These are phyloP conservation scores for Ulota crispa DNA, from an alignment of 225 moss, liverwort and hornwort genomes.

Conservation along the genomic window DNA sequence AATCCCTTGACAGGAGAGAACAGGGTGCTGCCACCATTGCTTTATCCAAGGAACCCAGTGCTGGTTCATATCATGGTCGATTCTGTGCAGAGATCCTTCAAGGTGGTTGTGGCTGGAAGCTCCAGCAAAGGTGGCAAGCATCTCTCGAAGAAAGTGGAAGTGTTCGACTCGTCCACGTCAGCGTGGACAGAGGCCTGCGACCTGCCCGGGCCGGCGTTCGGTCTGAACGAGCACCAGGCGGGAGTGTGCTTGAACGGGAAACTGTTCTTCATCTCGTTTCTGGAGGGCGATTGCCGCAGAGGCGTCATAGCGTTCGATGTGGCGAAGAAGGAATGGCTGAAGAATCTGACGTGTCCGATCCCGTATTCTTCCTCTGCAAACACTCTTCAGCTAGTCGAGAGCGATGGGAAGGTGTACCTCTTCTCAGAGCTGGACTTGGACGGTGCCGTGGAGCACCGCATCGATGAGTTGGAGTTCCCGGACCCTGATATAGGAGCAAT, in stretches of 20 bases:
- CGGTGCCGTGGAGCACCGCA: constrained; percentile 1
- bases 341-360: background rate
- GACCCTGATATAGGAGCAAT: too few relatives aligned
- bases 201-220: background rate
- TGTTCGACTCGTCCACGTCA: background rate
- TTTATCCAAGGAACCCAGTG: constrained; percentile 9
- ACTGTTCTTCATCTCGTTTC: constrained; percentile 26
- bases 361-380: background rate
- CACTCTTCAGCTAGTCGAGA: constrained; percentile 25
- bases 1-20: constrained; percentile 5
- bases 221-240: constrained; percentile 23
- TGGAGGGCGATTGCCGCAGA: background rate
- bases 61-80: constrained; percentile 19
- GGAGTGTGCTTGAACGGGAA: background rate
- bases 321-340: background rate
- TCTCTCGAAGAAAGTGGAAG: constrained; percentile 13
- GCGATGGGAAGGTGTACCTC: constrained; percentile 1
- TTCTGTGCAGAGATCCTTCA: background rate
- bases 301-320: constrained; percentile 35
- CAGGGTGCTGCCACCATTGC: background rate
- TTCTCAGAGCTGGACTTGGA: constrained; percentile 33
- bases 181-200: constrained; percentile 1
- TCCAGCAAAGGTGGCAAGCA: background rate
- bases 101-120: constrained; percentile 27
- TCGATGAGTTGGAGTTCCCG: constrained; percentile 4